Evolutionary conservation across 306 rosid genomes (phyloP), one percentile per base, ranked within the genome.

Genomic region (Herpetospermum pedunculosum): DNA sequence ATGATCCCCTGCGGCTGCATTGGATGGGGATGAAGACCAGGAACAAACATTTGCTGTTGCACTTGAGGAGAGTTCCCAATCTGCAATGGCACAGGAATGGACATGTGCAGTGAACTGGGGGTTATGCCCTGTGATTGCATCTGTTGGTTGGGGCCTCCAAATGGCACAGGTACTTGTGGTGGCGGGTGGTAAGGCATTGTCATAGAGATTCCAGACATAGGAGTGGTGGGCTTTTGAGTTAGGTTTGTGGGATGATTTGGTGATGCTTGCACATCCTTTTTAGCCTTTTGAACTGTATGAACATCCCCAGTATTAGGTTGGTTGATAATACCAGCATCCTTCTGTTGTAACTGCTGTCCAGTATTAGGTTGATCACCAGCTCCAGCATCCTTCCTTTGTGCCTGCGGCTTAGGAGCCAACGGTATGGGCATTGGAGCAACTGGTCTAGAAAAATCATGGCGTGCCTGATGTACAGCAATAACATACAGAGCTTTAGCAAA

Each of bases 111-210:
- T 65, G 99, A 71, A 73, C 83, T 37, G 3, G 97, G 74, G 10
- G 90, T 32, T 84, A 91, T 81, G 40, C 87, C 90, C 84, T 92
- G 97, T 50, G 96, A 86, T 63, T 87, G 97, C 60, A 95, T 84
- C 80, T 87, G 96, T 68, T 85, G 92, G 75, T 73, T 95, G 67
- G 88, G 90, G 73, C 88, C 92, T 72, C 91, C 90, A 84, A 84
- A 95, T 77, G 87, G 96, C 67, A 88, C 78, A 32, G 97, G 14
- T 73, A 82, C 80, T 73, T 86, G 97, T 28, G 92, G 46, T 44
- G 88, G 46, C 46, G 88, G 97, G 69, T 88, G 92, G 79, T 76
- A 92, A 69, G 89, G 85, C 76, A 84, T 46, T 58, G 86, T 55
- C 81, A 92, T 77, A 59, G 99, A 76, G 48, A 89, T 89, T 75